A percentile compares a stretch with the other conserved stretches of the same genome.
Evolutionary conservation across 129 eudicot species (phyloP).

Genomic region (Chrysanthemum makinoi): DNA sequence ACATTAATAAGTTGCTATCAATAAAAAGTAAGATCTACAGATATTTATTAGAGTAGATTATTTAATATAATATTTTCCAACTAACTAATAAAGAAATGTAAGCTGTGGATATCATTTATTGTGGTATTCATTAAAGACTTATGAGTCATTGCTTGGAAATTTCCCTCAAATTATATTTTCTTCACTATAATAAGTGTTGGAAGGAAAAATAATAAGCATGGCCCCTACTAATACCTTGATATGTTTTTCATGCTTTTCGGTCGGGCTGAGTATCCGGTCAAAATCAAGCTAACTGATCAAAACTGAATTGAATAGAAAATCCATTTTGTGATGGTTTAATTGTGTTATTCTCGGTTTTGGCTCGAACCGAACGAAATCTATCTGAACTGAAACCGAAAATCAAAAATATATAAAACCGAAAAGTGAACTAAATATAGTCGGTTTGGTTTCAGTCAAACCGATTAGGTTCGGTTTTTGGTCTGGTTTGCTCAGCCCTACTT

Average conservation of each 20-base stretch:
- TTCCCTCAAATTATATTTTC: neutral
- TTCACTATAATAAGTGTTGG: constrained; percentile 15
- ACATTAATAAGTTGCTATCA: constrained; percentile 15
- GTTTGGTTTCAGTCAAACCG: too few relatives aligned
- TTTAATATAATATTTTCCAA: constrained; percentile 6
- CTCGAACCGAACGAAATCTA: too few relatives aligned
- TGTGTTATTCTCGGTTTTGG: too few relatives aligned
- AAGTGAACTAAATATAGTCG: too few relatives aligned
- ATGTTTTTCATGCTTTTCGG: too few relatives aligned
- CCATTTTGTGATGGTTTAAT: too few relatives aligned
- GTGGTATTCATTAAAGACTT: neutral
- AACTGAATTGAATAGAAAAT: too few relatives aligned
- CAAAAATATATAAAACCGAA: too few relatives aligned
- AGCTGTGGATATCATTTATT: neutral
- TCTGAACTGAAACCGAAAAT: too few relatives aligned
- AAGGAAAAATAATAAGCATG: constrained; percentile 17
- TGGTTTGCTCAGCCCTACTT: neutral
- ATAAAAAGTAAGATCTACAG: constrained; percentile 1
- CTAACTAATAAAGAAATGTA: constrained; percentile 3
- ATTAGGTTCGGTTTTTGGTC: too few relatives aligned
- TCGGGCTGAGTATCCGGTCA: too few relatives aligned
- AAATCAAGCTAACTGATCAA: too few relatives aligned
- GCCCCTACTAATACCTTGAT: neutral
- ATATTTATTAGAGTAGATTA: constrained; percentile 13
- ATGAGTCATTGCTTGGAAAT: neutral